Percentiles rank a stretch among this genome's conserved stretches.
phyloP scores from a whole-genome alignment of 75 land plant species.

The Isoetes taiwanensis region DNA sequence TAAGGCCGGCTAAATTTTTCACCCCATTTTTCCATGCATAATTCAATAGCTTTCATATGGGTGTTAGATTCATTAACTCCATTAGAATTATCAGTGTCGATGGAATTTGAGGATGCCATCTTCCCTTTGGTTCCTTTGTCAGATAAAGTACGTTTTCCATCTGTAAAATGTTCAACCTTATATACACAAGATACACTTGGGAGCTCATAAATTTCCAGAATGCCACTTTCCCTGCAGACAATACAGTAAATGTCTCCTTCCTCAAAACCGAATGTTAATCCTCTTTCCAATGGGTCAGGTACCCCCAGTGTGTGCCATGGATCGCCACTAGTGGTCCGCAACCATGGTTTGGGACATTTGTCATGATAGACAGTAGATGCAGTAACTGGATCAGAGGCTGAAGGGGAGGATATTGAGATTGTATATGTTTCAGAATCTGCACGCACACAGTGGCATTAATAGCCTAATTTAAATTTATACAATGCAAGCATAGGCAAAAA shows the following conservation, averaged over 20 bases:
- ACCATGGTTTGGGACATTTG: slow-evolving; percentile 88
- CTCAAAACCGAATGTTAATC: slow-evolving; percentile 45
- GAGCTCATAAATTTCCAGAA: slow-evolving; percentile 76
- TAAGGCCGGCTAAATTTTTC: slow-evolving; percentile 71
- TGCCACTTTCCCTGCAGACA: slow-evolving; percentile 66
- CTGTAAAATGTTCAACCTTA: slow-evolving; percentile 56
- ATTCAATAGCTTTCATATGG: slow-evolving; percentile 49
- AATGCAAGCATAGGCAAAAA: too few species aligned
- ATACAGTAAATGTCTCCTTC: slow-evolving; percentile 83
- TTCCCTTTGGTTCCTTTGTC: too few species aligned
- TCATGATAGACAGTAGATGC: slow-evolving; percentile 91
- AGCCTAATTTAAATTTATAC: too few species aligned
- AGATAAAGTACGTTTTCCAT: too few species aligned
- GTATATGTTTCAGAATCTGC: slow-evolving; percentile 67
- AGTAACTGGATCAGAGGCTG: slow-evolving; percentile 39
- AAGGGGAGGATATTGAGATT: slow-evolving; percentile 43
- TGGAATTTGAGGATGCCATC: slow-evolving; percentile 15
- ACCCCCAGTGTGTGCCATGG: slow-evolving; percentile 70
- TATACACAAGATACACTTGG: slow-evolving; percentile 73
- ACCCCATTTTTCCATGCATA: slow-evolving; percentile 85
- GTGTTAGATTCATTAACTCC: slow-evolving; percentile 11
- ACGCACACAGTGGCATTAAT: slow-evolving; percentile 1
- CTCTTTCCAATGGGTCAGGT: slow-evolving; percentile 47
- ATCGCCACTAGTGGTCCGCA: slow-evolving; percentile 78
- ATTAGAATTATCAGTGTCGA: slow-evolving; percentile 16